Base-by-base conservation (phyloP, 192 early-diverging fungal genomes). In the Powellomyces hirtus region DNA sequence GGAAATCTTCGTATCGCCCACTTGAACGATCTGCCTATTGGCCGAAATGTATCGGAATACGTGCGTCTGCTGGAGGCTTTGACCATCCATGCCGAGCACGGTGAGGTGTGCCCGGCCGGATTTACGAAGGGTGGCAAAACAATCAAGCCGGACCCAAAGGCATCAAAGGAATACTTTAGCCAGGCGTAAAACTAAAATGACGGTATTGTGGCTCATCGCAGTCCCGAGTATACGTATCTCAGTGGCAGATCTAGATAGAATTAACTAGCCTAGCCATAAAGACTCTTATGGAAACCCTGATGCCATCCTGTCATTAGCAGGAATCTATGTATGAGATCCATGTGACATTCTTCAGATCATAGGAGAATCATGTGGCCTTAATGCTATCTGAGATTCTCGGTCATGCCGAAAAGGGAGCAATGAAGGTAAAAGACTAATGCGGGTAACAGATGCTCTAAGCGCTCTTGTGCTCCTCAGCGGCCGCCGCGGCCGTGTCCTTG, bases 31-130 rank as follows among this genome's bases (percentile, higher is more conserved):
- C 73, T 88, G 62, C 91, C 91, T 34, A 89, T 95, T 37, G 93
- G 93, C 51, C 90, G 93, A 68, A 87, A 81, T 37, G 89, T 94
- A 59, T 89, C 92, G 77, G 91, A 94, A 83, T 81, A 86, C 37
- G 73, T 96, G 60, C 89, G 95, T 74, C 79, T 96, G 18, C 78
- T 98, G 58, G 89, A 95, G 83, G 95, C 95, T 20, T 81, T 98
- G 74, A 86, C 92, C 80, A 95, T 91, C 88, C 90, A 88, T 70
- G 96, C 94, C 66, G 84, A 93, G 82, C 62, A 72, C 27, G 59
- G 50, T 22, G 44, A 30, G 56, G 86, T 87, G 1, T 87, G 85
- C 72, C 86, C 86, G 10, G 77, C 75, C 37, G 73, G 73, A 71
- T 86, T 80, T 80, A 76, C 77, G 68, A 82, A 77, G 60, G 76